These are phyloP conservation scores for Ambrosia hybrid DNA, from an alignment of 140 eudicot species.

Conservation along the genomic window DNA sequence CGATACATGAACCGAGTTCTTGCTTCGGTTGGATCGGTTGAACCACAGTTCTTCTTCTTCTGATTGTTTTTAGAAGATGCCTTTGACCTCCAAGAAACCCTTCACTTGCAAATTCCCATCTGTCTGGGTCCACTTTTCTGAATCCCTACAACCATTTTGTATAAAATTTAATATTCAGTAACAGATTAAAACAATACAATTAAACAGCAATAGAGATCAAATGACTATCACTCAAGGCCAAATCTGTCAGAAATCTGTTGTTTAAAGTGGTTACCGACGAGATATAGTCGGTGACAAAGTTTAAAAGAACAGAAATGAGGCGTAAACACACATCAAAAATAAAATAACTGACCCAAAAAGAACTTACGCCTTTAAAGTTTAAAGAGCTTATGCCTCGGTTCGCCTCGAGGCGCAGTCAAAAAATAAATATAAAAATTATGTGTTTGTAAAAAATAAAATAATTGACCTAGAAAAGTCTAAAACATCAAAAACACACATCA, in stretches of 20 bases:
- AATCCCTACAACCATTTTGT: slow-evolving; percentile 56
- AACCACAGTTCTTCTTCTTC: slow-evolving; percentile 58
- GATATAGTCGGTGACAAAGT: no score
- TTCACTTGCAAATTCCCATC: slow-evolving; percentile 91
- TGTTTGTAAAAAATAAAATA: no score
- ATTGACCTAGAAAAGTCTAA: no score
- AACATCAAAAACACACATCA: no score
- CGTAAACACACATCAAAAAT: no score
- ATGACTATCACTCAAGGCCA: background rate
- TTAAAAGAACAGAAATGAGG: no score
- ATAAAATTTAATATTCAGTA: slow-evolving; percentile 6
- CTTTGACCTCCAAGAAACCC: slow-evolving; percentile 89
- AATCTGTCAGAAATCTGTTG: background rate
- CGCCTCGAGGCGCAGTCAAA: no score
- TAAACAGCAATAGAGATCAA: background rate
- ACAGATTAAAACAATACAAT: background rate
- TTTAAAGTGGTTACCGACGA: no score
- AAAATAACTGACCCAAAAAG: no score
- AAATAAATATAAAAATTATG: no score
- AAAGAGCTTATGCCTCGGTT: no score
- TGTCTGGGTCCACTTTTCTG: slow-evolving; percentile 86
- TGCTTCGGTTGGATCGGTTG: slow-evolving; percentile 49
- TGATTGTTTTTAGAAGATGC: slow-evolving; percentile 78
- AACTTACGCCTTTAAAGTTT: no score
- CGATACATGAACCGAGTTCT: slow-evolving; percentile 49